phyloP scores from a whole-genome alignment of 192 early-diverging fungal species.

The Helicostylum pulchrum region DNA sequence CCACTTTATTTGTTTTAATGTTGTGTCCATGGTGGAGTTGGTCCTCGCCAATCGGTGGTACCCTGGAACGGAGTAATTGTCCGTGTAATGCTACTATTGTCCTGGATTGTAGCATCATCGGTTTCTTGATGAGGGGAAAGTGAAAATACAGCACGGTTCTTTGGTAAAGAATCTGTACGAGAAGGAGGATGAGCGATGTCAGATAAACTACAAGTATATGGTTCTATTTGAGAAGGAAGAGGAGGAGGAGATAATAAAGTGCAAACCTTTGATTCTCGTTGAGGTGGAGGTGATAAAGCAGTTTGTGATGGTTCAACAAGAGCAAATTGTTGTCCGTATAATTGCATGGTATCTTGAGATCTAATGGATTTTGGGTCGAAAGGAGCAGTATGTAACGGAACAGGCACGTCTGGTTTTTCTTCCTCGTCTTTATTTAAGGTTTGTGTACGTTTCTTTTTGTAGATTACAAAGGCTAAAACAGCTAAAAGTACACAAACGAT shows the following conservation, averaged over 20 bases:
- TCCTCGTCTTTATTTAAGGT: not conserved
- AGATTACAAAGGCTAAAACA: not conserved
- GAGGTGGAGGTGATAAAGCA: constrained; percentile 7
- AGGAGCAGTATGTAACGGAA: not conserved
- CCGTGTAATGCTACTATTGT: no score
- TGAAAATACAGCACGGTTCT: no score
- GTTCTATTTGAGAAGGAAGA: no score
- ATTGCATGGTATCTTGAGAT: no score
- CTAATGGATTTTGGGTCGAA: no score
- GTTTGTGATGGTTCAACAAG: not conserved
- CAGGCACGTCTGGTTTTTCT: not conserved
- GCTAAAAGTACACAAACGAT: not conserved
- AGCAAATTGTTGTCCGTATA: constrained; percentile 7
- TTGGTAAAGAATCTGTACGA: not conserved
- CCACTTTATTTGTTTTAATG: not conserved
- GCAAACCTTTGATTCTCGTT: not conserved
- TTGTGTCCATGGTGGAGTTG: constrained; percentile 12
- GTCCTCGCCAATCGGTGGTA: constrained; percentile 8
- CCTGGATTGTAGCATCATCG: no score
- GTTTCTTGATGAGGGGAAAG: no score
- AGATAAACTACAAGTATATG: no score
- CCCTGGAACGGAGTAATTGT: no score
- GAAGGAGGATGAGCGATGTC: no score
- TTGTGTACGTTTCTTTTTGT: not conserved
- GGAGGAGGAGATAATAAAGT: no score